A percentile compares a stretch with the other conserved stretches of the same genome.
Evolutionary conservation across 2,329 filamentous ascomycete genomes (phyloP).

Genomic region (Keithomyces neogunnii): DNA sequence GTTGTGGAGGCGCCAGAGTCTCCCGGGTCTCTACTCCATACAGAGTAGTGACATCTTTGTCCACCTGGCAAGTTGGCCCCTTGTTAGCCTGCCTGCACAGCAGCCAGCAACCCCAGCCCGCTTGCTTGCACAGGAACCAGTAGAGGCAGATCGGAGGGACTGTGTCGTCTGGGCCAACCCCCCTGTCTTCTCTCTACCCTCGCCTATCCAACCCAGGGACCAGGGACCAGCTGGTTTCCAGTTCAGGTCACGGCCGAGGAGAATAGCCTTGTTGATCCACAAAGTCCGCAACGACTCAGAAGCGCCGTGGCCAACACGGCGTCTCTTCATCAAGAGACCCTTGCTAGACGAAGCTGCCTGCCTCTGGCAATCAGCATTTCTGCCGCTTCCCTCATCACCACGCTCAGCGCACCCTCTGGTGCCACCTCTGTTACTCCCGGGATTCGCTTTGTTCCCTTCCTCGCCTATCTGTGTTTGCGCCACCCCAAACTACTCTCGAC

Average conservation of each 20-base stretch:
- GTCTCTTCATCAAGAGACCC: not conserved
- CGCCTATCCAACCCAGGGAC: too few relatives aligned
- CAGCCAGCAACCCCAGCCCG: too few relatives aligned
- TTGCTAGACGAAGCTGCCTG: conserved; percentile 1
- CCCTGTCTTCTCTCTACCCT: too few relatives aligned
- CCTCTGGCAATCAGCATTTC: not conserved
- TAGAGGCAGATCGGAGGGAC: too few relatives aligned
- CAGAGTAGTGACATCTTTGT: not conserved
- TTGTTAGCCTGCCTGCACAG: too few relatives aligned
- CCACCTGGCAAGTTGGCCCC: too few relatives aligned
- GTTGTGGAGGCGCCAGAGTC: not conserved
- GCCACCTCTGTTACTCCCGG: not conserved
- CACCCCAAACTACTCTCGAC: not conserved
- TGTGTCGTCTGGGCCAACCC: too few relatives aligned
- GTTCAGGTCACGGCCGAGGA: too few relatives aligned
- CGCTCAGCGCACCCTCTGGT: not conserved
- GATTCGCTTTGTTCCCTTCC: not conserved
- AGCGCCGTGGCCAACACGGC: not conserved
- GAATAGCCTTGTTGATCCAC: not conserved
- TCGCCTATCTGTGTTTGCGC: not conserved
- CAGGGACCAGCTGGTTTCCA: too few relatives aligned
- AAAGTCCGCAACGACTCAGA: not conserved
- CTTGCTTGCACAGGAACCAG: too few relatives aligned
- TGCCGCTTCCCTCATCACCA: not conserved
- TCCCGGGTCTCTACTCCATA: not conserved